Percentiles rank a stretch among this genome's conserved stretches.
phyloP scores from a whole-genome alignment of 352 stramenopile species.

The Globisporangium iwayamae region DNA sequence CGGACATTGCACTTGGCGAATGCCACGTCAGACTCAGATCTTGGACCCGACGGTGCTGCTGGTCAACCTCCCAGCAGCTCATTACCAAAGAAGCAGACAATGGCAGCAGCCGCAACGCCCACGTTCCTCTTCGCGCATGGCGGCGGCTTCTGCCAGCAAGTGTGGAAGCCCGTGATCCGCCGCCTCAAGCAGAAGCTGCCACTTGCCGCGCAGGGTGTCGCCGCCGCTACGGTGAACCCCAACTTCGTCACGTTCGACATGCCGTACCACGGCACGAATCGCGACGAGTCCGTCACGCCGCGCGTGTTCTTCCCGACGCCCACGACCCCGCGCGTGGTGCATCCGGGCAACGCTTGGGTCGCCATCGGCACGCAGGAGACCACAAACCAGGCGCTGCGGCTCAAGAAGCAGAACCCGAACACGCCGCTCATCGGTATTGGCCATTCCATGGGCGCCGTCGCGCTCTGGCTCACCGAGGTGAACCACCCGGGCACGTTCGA shows the following conservation, averaged over 20 bases:
- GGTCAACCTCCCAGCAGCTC: no score
- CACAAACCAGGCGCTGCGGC: conserved; percentile 9
- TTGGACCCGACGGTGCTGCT: not conserved
- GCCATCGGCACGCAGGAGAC: conserved; percentile 15
- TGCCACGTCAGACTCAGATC: conserved; percentile 2
- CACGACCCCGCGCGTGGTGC: conserved; percentile 26
- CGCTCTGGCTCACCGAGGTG: conserved; percentile 39
- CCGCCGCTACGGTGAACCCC: not conserved
- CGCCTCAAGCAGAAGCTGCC: conserved; percentile 30
- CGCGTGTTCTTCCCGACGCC: conserved; percentile 8
- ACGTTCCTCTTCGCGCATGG: conserved; percentile 53
- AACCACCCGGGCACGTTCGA: conserved; percentile 36
- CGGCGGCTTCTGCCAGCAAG: conserved; percentile 41
- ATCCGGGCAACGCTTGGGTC: conserved; percentile 34
- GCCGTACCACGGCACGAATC: conserved; percentile 15
- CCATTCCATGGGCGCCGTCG: conserved; percentile 39
- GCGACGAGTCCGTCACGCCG: conserved; percentile 29
- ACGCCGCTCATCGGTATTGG: conserved; percentile 45
- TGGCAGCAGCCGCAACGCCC: not conserved
- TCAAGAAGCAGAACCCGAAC: conserved; percentile 2
- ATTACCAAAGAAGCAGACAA: not conserved
- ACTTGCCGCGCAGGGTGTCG: not conserved
- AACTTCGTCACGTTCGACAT: conserved; percentile 40
- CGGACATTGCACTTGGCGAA: not conserved
- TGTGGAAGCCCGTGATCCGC: conserved; percentile 43